These are phyloP conservation scores for Hypoxylon rubiginosum DNA, from an alignment of 2,329 filamentous ascomycete species.

Conservation along the genomic window DNA sequence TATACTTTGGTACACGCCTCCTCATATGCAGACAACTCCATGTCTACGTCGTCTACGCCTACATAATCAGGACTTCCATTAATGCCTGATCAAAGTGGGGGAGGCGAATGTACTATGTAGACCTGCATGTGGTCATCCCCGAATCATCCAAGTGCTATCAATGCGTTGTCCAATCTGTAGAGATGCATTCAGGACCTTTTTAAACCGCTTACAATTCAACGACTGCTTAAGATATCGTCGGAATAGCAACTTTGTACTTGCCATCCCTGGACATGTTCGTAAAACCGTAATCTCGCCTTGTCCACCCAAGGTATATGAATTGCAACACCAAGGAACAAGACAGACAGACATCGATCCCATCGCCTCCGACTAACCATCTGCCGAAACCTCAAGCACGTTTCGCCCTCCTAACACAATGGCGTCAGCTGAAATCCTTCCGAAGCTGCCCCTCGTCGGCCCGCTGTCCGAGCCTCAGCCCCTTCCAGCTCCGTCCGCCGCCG, in stretches of 20 bases:
- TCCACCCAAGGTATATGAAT: neutral
- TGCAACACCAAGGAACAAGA: neutral
- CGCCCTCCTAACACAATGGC: conserved; percentile 25
- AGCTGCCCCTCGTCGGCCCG: conserved; percentile 15
- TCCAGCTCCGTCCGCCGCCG: conserved; percentile 32
- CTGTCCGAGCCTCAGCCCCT: conserved; percentile 1
- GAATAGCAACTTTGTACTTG: neutral
- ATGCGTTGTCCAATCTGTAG: neutral
- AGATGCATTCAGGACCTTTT: neutral
- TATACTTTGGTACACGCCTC: neutral
- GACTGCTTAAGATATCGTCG: neutral
- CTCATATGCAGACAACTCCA: neutral
- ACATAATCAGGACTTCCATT: conserved; percentile 1
- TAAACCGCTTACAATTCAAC: neutral
- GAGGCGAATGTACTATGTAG: conserved; percentile 6
- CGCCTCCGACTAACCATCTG: neutral
- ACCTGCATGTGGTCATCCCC: neutral
- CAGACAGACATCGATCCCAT: neutral
- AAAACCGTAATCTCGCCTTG: neutral
- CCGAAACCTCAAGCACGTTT: neutral
- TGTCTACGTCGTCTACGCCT: too few relatives aligned
- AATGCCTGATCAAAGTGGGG: conserved; percentile 10
- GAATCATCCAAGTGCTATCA: neutral
- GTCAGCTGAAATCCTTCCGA: conserved; percentile 35
- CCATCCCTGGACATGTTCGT: neutral